phyloP scores from a whole-genome alignment of 768 basidiomycete species.

The Xanthoconium stramineum region DNA sequence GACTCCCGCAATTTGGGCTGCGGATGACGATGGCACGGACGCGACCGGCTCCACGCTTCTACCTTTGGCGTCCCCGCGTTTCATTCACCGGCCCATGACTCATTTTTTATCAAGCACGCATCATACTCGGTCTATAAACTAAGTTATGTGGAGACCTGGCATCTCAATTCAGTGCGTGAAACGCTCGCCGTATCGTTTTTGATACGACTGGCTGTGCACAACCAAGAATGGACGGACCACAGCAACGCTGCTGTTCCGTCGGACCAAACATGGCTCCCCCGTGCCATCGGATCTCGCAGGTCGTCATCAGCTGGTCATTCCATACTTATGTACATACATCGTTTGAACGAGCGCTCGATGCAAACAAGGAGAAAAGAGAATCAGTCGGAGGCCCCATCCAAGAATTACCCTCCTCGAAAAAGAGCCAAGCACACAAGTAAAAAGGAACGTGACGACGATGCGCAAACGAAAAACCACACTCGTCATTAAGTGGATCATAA shows the following conservation, averaged over 20 bases:
- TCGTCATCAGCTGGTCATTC: slow-evolving; percentile 10
- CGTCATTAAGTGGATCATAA: slow-evolving; percentile 22
- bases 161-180: background rate
- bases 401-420: background rate
- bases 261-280: background rate
- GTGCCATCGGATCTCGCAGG: background rate
- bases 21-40: no score
- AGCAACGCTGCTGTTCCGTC: background rate
- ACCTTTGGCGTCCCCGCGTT: background rate
- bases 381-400: background rate
- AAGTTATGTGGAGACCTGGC: background rate
- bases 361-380: background rate
- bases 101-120: no score
- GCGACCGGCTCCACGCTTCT: background rate
- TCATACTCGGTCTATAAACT: background rate
- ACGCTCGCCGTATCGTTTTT: background rate
- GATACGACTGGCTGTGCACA: background rate
- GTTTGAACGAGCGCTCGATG: slow-evolving; percentile 5
- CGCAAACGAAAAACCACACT: background rate
- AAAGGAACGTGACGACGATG: slow-evolving; percentile 1
- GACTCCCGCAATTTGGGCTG: no score
- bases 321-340: slow-evolving; percentile 18
- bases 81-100: background rate
- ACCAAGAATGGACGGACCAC: background rate
- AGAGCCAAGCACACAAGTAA: background rate